A percentile compares a stretch with the other conserved stretches of the same genome.
Conservation (phyloP, 805 yeast genomes). For the Jamesozyma spencerorum region DNA sequence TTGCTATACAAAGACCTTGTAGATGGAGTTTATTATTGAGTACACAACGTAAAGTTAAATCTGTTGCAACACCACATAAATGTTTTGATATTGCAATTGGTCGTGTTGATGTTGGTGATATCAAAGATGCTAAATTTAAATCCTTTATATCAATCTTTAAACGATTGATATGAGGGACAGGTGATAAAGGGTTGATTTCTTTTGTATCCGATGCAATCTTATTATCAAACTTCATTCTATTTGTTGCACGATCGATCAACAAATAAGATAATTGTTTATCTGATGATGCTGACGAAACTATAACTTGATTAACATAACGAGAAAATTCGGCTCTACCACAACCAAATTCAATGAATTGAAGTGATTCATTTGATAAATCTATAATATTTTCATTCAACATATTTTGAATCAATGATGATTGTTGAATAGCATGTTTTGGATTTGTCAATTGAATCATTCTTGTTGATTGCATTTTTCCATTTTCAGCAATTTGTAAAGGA, state of each 20-base stretch:
- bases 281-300: conserved; percentile 1
- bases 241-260: conserved; percentile 67
- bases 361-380: conserved; percentile 9
- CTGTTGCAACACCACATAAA: conserved; percentile 91
- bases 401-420: conserved; percentile 68
- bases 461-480: conserved; percentile 8
- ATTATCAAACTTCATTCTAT: conserved; percentile 67
- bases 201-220: conserved; percentile 51
- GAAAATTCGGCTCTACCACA: conserved; percentile 85
- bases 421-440: conserved; percentile 75
- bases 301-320: conserved; percentile 40
- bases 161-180: conserved; percentile 4
- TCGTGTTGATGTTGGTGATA: conserved; percentile 11
- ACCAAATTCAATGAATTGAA: conserved; percentile 67
- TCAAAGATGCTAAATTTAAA: conserved; percentile 41
- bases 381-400: conserved; percentile 38
- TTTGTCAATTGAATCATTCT: conserved; percentile 32
- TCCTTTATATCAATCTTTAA: conserved; percentile 73
- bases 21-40: conserved; percentile 30
- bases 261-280: conserved; percentile 31
- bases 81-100: conserved; percentile 72
- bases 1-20: conserved; percentile 66
- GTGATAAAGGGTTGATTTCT: conserved; percentile 11
- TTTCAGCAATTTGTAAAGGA: not conserved
- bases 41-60: conserved; percentile 63